Base-by-base conservation (phyloP, 2,329 filamentous ascomycete genomes). In the Hypoxylon sp. region DNA sequence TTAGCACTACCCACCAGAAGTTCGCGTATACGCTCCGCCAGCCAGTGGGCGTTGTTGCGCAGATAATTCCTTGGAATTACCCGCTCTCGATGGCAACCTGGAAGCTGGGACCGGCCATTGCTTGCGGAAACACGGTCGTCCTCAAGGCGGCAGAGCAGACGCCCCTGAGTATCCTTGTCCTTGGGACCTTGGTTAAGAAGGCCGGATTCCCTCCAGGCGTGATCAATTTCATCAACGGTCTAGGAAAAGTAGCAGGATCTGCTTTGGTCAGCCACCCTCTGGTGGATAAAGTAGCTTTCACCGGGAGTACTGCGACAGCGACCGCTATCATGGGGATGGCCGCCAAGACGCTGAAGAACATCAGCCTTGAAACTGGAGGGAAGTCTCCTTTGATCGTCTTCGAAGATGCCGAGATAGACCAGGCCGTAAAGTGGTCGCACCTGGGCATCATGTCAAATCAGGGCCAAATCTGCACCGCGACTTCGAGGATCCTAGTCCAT, bases 111-210 rank as follows among this genome's bases (percentile, higher is more conserved):
- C 61, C 61, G 0, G 61, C 61, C 14, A 51, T 64, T 18, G 61
- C 61, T 8, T 64, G 61, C 22, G 61, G 61, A 24, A 64, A 64
- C 18, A 55, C 61, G 2, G 61, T 64, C n/a, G 50, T 64, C 3
- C 28, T 64, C 18, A 64, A 64, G 16, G 38, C 55, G 18, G 54
- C 61, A 22, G 61, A 57, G 32, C 42, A 48, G 16, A 48, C 42
- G 12, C 53, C 53, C 6, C 22, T 57, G 2, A 48, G 42, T 20
- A 48, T 48, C 44, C 44, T 57, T 7, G 32, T 48, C 18, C 32
- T 57, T 11, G 53, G 42, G 32, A 57, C 42, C 1, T 30, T 57
- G 42, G 8, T 57, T 6, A 48, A 57, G 44, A 48, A 57, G 18
- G 53, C 53, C 11, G 53, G 53, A 22, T 57, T 57, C 9, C 53